These are phyloP conservation scores for Coemansia biformis DNA, from an alignment of 192 early-diverging fungal species.

Conservation along the genomic window DNA sequence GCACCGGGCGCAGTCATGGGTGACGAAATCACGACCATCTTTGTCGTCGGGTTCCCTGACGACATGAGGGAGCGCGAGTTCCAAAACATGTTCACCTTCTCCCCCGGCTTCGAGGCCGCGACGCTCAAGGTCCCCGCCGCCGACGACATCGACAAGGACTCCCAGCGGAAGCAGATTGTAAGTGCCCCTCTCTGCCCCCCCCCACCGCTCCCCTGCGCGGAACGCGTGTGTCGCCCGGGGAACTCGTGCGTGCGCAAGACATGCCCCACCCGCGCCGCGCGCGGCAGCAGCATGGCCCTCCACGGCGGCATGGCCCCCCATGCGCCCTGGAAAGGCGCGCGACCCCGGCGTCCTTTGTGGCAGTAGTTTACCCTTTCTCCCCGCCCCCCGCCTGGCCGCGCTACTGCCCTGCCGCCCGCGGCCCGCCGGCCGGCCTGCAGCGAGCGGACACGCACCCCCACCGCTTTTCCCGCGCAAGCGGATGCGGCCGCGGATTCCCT, in stretches of 20 bases:
- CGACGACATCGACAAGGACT: conserved; percentile 54
- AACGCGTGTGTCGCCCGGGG: background rate
- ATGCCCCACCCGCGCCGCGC: no score
- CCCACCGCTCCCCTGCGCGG: background rate
- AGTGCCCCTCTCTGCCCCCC: conserved; percentile 25
- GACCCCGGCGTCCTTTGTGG: no score
- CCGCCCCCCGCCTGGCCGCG: background rate
- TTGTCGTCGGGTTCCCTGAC: conserved; percentile 98
- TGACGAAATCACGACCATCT: conserved; percentile 98
- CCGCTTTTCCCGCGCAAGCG: no score
- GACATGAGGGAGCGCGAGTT: conserved; percentile 99
- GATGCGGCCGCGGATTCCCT: no score
- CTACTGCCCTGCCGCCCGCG: background rate
- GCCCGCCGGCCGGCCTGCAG: no score
- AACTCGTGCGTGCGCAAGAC: no score
- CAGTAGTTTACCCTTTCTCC: no score
- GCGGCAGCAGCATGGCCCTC: no score
- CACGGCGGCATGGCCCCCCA: no score
- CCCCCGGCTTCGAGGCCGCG: conserved; percentile 95
- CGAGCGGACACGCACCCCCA: no score
- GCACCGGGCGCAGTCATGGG: conserved; percentile 17
- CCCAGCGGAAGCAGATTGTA: conserved; percentile 85
- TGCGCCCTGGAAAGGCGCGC: no score
- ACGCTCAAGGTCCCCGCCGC: conserved; percentile 82
- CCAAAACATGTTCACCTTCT: conserved; percentile 99